Percentiles rank a stretch among this genome's conserved stretches.
Conservation (phyloP, 2,329 filamentous ascomycete species). For the Beauveria sp. region DNA sequence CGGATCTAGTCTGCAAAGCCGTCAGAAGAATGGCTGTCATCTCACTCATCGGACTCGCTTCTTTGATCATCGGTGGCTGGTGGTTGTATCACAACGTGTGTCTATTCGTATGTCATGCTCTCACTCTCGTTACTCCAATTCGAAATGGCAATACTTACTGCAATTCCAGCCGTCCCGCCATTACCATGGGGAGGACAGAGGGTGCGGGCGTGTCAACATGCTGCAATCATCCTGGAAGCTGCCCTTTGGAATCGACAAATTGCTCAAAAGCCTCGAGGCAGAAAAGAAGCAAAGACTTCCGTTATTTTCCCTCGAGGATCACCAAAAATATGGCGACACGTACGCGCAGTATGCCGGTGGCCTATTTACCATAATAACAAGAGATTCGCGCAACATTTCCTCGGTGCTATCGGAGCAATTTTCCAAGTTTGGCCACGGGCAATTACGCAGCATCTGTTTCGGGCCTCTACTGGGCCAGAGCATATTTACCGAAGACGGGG, state of each 20-base stretch:
- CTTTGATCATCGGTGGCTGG: not conserved
- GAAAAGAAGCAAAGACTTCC: not conserved
- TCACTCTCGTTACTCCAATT: not conserved
- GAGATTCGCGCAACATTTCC: constrained; percentile 5
- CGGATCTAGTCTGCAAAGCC: not conserved
- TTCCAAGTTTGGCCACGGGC: not conserved
- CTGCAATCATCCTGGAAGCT: constrained; percentile 2
- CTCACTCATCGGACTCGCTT: not conserved
- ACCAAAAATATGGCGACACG: constrained; percentile 1
- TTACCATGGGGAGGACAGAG: constrained; percentile 1
- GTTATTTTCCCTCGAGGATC: not conserved
- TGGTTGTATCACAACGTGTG: constrained; percentile 3
- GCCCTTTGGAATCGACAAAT: constrained; percentile 7
- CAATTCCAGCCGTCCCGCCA: not conserved
- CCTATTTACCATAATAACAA: constrained; percentile 1
- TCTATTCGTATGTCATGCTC: not conserved
- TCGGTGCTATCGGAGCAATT: constrained; percentile 1
- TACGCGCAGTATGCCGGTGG: constrained; percentile 6
- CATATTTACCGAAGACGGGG: constrained; percentile 2
- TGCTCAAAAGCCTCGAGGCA: not conserved
- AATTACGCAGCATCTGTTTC: constrained; percentile 5
- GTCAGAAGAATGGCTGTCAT: not conserved
- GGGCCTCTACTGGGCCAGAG: not conserved
- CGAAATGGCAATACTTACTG: not conserved
- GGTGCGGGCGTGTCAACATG: constrained; percentile 6